Percentiles rank a stretch among this genome's conserved stretches.
These are phyloP conservation scores for Sporobolomyces roseus DNA, from an alignment of 768 basidiomycete species.

Conservation along the genomic window DNA sequence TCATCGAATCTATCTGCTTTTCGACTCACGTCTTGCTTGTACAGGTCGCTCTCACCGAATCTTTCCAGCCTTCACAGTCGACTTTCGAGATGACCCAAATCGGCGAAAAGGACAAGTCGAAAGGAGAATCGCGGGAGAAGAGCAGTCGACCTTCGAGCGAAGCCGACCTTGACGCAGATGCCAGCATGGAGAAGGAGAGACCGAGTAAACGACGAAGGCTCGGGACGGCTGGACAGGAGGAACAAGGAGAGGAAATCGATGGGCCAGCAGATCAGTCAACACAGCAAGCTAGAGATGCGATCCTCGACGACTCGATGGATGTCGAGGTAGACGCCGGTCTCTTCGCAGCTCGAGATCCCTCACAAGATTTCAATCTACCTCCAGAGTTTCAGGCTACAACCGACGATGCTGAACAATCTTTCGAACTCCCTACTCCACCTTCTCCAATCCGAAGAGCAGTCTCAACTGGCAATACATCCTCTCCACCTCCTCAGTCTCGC, in stretches of 20 bases:
- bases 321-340: background rate
- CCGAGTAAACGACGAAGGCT: constrained; percentile 37
- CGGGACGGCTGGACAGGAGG: constrained; percentile 31
- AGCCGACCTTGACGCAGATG: constrained; percentile 14
- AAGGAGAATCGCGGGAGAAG: background rate
- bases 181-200: constrained; percentile 35
- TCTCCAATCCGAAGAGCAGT: constrained; percentile 39
- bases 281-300: background rate
- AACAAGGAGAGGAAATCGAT: constrained; percentile 18
- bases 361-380: background rate
- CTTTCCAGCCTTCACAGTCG: constrained; percentile 67
- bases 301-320: constrained; percentile 5
- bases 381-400: background rate
- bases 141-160: background rate
- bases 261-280: background rate
- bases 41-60: constrained; percentile 63
- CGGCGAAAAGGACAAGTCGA: background rate
- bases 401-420: constrained; percentile 11
- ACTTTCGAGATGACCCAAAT: constrained; percentile 59
- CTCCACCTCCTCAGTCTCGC: background rate
- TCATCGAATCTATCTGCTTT: background rate
- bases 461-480: background rate
- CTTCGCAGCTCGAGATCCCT: too few relatives aligned
- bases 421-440: constrained; percentile 30
- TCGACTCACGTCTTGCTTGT: background rate